Conservation (phyloP, 192 early-diverging fungal species). For the Coemansia sp. region DNA sequence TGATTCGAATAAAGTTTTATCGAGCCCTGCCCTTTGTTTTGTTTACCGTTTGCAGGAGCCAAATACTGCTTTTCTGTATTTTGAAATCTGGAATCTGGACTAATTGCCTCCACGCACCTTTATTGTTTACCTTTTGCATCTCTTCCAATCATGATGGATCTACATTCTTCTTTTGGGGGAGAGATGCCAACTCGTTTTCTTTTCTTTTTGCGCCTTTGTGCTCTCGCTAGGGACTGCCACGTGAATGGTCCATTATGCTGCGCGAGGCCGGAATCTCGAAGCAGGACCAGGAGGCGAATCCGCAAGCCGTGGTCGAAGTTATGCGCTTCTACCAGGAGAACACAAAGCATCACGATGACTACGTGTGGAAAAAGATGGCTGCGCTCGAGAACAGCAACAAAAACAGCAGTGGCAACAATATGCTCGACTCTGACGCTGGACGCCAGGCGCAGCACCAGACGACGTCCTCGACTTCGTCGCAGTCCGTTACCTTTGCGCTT, state of each 20-base stretch:
- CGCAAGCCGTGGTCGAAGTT: conserved; percentile 83
- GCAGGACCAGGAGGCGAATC: conserved; percentile 89
- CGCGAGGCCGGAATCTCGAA: conserved; percentile 93
- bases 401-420: not conserved
- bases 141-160: conserved; percentile 7
- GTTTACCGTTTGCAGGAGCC: not conserved
- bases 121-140: not conserved
- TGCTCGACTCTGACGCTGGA: conserved; percentile 35
- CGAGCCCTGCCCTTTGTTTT: not conserved
- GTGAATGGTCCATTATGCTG: conserved; percentile 89
- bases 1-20: too few species aligned
- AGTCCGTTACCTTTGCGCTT: conserved; percentile 13
- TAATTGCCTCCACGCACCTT: not conserved
- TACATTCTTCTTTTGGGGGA: not conserved
- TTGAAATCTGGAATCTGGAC: too few species aligned
- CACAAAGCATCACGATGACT: conserved; percentile 50
- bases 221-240: conserved; percentile 76
- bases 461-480: conserved; percentile 13
- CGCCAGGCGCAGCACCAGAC: conserved; percentile 22
- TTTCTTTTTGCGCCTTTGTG: not conserved
- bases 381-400: conserved; percentile 17
- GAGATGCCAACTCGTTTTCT: not conserved
- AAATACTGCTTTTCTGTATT: conserved; percentile 6
- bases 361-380: conserved; percentile 52
- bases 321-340: conserved; percentile 81